phyloP scores from a whole-genome alignment of 129 eudicot genomes.

The Helichrysum umbraculigerum region DNA sequence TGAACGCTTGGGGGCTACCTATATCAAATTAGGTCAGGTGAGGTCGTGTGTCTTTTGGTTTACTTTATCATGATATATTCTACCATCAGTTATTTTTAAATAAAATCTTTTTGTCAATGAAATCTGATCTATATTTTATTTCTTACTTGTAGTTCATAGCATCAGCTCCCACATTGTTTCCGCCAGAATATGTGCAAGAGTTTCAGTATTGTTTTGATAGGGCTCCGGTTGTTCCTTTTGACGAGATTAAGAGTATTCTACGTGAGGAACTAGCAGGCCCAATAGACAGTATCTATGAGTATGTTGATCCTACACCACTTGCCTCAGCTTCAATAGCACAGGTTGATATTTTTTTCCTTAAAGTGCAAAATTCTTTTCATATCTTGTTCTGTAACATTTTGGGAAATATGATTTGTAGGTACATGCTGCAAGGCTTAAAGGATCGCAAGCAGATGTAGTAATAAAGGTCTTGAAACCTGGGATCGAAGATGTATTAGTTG shows the following conservation, averaged over 20 bases:
- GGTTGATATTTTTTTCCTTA: constrained; percentile 37
- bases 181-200: constrained; percentile 87
- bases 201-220: constrained; percentile 92
- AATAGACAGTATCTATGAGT: constrained; percentile 79
- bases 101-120: not conserved
- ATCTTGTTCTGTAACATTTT: constrained; percentile 3
- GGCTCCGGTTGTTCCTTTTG: constrained; percentile 89
- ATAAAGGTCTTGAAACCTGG: constrained; percentile 96
- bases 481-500: constrained; percentile 88
- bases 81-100: not conserved
- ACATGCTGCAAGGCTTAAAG: constrained; percentile 93
- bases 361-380: constrained; percentile 1
- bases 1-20: constrained; percentile 96
- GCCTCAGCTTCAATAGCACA: constrained; percentile 99
- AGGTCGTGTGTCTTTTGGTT: constrained; percentile 13
- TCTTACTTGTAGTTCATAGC: constrained; percentile 71
- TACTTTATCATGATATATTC: not conserved
- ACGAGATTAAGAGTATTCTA: constrained; percentile 71
- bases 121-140: constrained; percentile 10
- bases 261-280: constrained; percentile 74
- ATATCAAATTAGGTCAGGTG: constrained; percentile 97
- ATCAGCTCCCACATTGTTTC: constrained; percentile 95
- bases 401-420: constrained; percentile 52
- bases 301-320: constrained; percentile 87
- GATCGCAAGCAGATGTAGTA: constrained; percentile 88